Conservation (phyloP, 768 basidiomycete species). For the Leucocoprinus birnbaumii region DNA sequence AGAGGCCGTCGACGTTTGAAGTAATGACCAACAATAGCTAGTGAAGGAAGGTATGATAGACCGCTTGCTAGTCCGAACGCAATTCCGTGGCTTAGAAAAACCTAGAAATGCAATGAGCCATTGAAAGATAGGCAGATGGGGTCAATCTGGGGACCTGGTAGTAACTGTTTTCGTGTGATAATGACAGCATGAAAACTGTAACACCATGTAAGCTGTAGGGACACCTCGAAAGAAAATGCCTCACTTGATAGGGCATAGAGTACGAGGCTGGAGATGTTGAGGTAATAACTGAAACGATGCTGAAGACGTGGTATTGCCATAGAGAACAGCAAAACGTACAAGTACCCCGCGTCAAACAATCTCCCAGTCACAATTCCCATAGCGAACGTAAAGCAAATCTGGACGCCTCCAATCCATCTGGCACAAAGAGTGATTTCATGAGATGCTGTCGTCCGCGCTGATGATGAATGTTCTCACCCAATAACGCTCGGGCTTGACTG, state of each 20-base stretch:
- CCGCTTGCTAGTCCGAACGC: constrained; percentile 46
- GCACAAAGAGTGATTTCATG: not conserved
- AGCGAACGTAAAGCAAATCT: constrained; percentile 47
- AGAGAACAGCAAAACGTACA: constrained; percentile 26
- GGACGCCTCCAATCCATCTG: constrained; percentile 51
- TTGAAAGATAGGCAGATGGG: not conserved
- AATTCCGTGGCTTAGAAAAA: constrained; percentile 52
- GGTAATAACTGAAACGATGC: constrained; percentile 15
- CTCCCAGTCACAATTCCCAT: constrained; percentile 43
- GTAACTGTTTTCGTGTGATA: constrained; percentile 29
- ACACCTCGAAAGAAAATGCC: not conserved
- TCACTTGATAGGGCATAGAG: constrained; percentile 26
- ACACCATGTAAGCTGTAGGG: not conserved
- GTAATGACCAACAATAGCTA: constrained; percentile 50
- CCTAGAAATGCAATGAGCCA: constrained; percentile 21
- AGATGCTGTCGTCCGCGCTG: not conserved
- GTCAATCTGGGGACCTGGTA: constrained; percentile 26
- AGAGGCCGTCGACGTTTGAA: constrained; percentile 45
- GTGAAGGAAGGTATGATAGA: constrained; percentile 39
- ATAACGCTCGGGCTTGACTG: constrained; percentile 22
- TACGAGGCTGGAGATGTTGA: constrained; percentile 19
- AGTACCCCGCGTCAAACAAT: constrained; percentile 51
- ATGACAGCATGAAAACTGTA: constrained; percentile 32
- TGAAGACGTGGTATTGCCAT: too few relatives aligned
- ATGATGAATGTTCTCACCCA: constrained; percentile 16